Base-by-base conservation (phyloP, 1,139 yeast genomes). In the Debaryomyces sp. region DNA sequence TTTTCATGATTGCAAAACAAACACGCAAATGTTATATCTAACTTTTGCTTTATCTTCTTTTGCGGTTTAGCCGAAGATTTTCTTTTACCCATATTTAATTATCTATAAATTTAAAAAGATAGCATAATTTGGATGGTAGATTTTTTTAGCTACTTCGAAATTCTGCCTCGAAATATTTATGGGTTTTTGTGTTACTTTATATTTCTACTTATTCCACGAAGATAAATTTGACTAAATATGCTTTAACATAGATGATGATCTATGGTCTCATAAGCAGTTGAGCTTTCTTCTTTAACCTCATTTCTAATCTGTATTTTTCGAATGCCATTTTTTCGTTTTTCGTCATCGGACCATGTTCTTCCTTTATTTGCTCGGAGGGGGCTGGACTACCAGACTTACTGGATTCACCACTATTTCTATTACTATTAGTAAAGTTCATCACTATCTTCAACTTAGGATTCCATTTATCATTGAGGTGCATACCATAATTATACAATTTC, bases 1-100 rank as follows among this genome's bases (percentile, higher is more conserved):
- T 87, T 87, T 64, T 94, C 99, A 70, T 94, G 99, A 67, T 94
- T 94, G 70, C 99, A 94, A 67, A 94, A 94, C 52, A 94, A 73
- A 71, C 99, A 94, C 41, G 96, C 86, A 72, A 94, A 94, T 49
- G 89, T 82, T 6, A 92, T 83, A 50, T 91, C 96, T 56, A 94
- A 77, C 57, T 84, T 87, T 61, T 87, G 95, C 57, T 87, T 89
- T 57, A 88, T 73, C 67, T 82, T 84, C 69, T 88, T 89, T 27
- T 76, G 85, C 57, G 97, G 97, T 59, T 87, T 87, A 27, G 96
- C 80, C 29, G 96, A 84, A 69, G 90, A 85, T 84, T 92, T 94
- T 77, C 96, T 82, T 71, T 90, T 92, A 63, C 97, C 97, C 97
- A 75, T 75, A 44, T 24, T 52, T 36, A 9, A 18, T 24, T 23